Evolutionary conservation across 2,329 filamentous ascomycete species (phyloP), one percentile per base, ranked within the genome.

Genomic region (Cladosporium sp.): DNA sequence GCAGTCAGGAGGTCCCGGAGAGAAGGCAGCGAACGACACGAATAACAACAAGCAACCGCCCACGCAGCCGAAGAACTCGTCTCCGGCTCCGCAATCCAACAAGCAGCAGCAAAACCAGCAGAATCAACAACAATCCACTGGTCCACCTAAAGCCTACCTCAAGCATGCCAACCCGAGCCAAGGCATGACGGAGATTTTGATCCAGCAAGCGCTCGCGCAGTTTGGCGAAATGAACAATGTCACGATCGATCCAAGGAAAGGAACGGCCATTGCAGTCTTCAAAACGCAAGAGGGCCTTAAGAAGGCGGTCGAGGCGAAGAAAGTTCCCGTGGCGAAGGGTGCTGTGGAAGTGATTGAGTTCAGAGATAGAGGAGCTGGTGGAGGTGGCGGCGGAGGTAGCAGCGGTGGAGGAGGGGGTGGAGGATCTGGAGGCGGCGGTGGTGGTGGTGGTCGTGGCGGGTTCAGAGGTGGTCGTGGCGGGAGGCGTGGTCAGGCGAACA

Each of bases 201-300:
- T 97, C 1, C 84, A 86, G 61, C 80, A 86, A 59, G 84, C 87
- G 1, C 82, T 97, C 66, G 78, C 84, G 42, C 70, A 73, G 0
- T 95, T 89, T 61, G 92, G 92, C 1, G 69, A 80, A 1, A 81
- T 96, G 43, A 81, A 81, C 0, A 86, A 83, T 59, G 88, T 95
- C 14, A 92, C 96, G 62, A 92, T 97, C 50, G 92, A 97, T 67
- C 91, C 90, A 69, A 87, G 91, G 63, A 96, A 96, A 69, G 90
- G 90, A 0, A 95, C 95, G 63, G 92, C 90, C 2, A 95, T 96
- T 66, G 85, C 95, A 37, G 88, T 95, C 58, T 97, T 96, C 72
- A 79, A 81, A 9, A 84, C 89, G 18, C 78, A 85, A 1, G 82
- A 84, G 8, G 78, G 80, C 9, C 76, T 97, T 22, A 81, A 81